Base-by-base conservation (phyloP, 2,329 filamentous ascomycete genomes). In the Scedosporium dehoogii region DNA sequence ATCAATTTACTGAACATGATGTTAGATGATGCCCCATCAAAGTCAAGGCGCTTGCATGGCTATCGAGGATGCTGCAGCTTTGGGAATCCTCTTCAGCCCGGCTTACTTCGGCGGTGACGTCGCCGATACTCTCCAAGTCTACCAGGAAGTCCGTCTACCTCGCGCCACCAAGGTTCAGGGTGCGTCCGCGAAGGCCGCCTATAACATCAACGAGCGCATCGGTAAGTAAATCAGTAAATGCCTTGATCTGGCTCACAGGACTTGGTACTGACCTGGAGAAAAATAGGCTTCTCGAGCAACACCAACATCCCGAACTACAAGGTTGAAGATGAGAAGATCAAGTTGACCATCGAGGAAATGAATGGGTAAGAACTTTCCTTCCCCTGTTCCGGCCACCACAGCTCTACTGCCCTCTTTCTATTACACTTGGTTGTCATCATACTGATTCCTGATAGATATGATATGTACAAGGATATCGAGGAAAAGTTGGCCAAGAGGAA, bases 11-110 rank as follows among this genome's bases (percentile, higher is more conserved):
- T 48, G 10, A 33, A 48, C 21, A 44, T 53, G 29, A n/a, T 3
- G 41, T n/a, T n/a, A 74, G 72, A 87, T 87, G 83, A 84, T 88
- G 81, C 85, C 86, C 1, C 80, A 89, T 68, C 86, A 89, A 69
- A 85, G 82, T 63, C 86, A 90, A 70, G 86, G 86, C 3, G 85
- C 85, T 0, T 87, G 85, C 66, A 86, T 86, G 84, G 85, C 85
- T 0, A 86, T 88, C 55, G 85, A 88, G 69, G 85, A 88, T 64
- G 83, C 84, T 0, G 85, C 82, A 0, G 83, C 83, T 0, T 70
- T 89, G 0, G 85, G 85, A 0, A 83, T 88, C 16, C 63, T 88
- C 0, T 88, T 89, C 69, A 79, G 73, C 70, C 71, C 72, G 65
- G 67, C 69, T 6, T 72, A 78, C 65, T 81, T 82, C 64, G 66